These are phyloP conservation scores for Arabis alpina DNA, from an alignment of 345 rosid species.

Conservation along the genomic window DNA sequence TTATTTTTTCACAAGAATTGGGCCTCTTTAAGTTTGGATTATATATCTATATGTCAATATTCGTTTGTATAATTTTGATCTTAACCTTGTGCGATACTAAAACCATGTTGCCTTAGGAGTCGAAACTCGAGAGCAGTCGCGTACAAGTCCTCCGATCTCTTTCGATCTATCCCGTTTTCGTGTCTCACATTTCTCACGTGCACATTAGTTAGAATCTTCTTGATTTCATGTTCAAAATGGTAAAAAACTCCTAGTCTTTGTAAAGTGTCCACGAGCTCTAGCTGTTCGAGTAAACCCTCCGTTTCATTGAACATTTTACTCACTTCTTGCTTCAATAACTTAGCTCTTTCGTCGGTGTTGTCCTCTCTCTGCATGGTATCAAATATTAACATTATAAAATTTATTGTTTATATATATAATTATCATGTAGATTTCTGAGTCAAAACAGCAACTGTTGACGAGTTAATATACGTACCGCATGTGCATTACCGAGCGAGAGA, in stretches of 20 bases:
- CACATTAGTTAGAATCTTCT: conserved; percentile 19
- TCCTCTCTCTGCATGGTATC: conserved; percentile 30
- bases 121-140: conserved; percentile 43
- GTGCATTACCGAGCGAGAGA: conserved; percentile 42
- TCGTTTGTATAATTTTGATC: background rate
- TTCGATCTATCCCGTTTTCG: background rate
- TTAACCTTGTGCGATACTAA: conserved; percentile 39
- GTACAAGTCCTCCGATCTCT: conserved; percentile 31
- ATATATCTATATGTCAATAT: background rate
- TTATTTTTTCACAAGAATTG: background rate
- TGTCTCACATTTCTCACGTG: background rate
- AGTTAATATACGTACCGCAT: conserved; percentile 20
- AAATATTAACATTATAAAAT: background rate
- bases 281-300: conserved; percentile 34
- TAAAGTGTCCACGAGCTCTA: conserved; percentile 43
- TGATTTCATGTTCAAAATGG: conserved; percentile 39
- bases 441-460: too few relatives aligned
- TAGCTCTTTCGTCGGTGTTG: conserved; percentile 20
- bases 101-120: conserved; percentile 45
- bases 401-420: too few relatives aligned
- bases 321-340: conserved; percentile 25
- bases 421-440: too few relatives aligned
- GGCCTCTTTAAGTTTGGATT: background rate
- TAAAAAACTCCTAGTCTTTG: conserved; percentile 50
- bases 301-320: conserved; percentile 12